A percentile compares a stretch with the other conserved stretches of the same genome.
Conservation (phyloP, 2,329 filamentous ascomycete species). For the Pezicula carpinea region DNA sequence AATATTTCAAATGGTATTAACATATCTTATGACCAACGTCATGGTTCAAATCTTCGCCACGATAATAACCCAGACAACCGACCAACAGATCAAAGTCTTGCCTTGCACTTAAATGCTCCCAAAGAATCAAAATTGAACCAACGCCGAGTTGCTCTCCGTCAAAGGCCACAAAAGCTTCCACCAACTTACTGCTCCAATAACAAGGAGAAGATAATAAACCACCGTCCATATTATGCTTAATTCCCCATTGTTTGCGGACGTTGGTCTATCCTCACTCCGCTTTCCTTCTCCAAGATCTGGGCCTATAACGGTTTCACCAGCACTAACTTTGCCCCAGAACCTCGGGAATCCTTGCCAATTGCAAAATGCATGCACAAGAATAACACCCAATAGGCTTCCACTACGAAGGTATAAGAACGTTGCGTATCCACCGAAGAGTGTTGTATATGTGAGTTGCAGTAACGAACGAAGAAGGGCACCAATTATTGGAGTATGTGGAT, state of each 20-base stretch:
- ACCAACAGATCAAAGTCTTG: too few species aligned
- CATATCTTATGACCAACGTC: too few species aligned
- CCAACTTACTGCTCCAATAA: conserved; percentile 68
- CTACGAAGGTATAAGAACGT: conserved; percentile 86
- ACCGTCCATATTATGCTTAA: conserved; percentile 61
- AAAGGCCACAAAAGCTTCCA: conserved; percentile 65
- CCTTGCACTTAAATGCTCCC: too few species aligned
- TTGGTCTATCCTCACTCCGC: conserved; percentile 34
- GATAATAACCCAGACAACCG: too few species aligned
- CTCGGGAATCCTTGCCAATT: conserved; percentile 88
- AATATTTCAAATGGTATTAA: too few species aligned
- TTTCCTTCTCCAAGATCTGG: conserved; percentile 28
- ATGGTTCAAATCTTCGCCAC: too few species aligned
- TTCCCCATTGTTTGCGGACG: conserved; percentile 15
- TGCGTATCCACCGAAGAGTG: conserved; percentile 88
- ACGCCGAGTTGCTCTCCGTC: conserved; percentile 57
- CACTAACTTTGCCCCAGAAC: conserved; percentile 70
- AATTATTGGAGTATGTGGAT: conserved; percentile 62
- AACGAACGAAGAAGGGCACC: conserved; percentile 66
- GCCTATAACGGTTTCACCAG: conserved; percentile 17
- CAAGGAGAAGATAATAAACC: conserved; percentile 72
- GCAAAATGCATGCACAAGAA: conserved; percentile 80
- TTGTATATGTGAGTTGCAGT: conserved; percentile 86
- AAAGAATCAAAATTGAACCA: conserved; percentile 29
- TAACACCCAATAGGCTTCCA: conserved; percentile 71